A percentile compares a stretch with the other conserved stretches of the same genome.
phyloP scores from a whole-genome alignment of 2,329 filamentous ascomycete species.

The Fusarium devonianum region DNA sequence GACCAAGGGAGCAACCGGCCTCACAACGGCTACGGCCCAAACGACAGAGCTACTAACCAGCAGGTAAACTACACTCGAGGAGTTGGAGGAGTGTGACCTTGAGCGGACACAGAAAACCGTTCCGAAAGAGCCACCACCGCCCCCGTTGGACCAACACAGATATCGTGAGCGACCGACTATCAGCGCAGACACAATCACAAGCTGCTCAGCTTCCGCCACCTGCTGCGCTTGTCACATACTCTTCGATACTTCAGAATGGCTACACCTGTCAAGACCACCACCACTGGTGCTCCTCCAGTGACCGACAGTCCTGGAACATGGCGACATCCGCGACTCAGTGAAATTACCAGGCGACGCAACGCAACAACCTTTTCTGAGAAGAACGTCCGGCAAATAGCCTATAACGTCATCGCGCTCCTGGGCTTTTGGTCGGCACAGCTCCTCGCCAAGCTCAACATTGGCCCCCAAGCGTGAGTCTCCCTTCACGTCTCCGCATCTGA shows the following conservation, averaged over 20 bases:
- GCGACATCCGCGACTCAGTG: conserved; percentile 87
- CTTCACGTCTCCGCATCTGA: background rate
- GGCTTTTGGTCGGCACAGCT: conserved; percentile 48
- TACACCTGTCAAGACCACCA: conserved; percentile 45
- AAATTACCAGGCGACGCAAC: conserved; percentile 83
- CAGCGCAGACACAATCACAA: conserved; percentile 5
- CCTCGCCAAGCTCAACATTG: conserved; percentile 47
- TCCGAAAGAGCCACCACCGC: background rate
- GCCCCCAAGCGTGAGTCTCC: conserved; percentile 49
- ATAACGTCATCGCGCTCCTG: conserved; percentile 66
- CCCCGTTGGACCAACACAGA: conserved; percentile 9
- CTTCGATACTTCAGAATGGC: conserved; percentile 38
- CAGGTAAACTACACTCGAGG: conserved; percentile 7
- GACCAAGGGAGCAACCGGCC: conserved; percentile 41
- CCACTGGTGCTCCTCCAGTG: conserved; percentile 52
- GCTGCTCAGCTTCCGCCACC: background rate
- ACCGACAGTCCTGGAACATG: conserved; percentile 78
- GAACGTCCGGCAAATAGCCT: conserved; percentile 73
- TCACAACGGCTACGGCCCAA: conserved; percentile 45
- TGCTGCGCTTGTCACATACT: background rate
- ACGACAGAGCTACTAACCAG: conserved; percentile 44
- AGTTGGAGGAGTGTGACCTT: background rate
- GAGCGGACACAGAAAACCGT: conserved; percentile 1
- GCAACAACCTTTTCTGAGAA: conserved; percentile 79
- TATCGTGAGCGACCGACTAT: conserved; percentile 4